These are phyloP conservation scores for Xylaria telfairii DNA, from an alignment of 495 filamentous ascomycete genomes.

Conservation along the genomic window DNA sequence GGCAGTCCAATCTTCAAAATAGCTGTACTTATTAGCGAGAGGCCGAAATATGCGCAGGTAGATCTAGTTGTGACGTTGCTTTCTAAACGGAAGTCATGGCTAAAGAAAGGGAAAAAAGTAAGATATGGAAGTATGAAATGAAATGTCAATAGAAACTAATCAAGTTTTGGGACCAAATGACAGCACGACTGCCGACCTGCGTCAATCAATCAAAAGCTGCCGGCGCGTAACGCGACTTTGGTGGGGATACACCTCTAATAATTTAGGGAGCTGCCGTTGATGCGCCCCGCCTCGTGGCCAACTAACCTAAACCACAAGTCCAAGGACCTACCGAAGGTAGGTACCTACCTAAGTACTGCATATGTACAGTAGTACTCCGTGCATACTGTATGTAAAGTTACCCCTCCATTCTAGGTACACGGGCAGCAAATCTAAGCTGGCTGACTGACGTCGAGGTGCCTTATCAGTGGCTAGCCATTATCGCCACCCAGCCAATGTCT, in stretches of 20 bases:
- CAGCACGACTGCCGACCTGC: neutral
- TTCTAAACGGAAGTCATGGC: neutral
- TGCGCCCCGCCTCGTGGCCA: conserved; percentile 12
- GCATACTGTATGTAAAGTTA: neutral
- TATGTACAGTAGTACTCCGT: too few species aligned
- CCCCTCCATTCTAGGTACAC: conserved; percentile 11
- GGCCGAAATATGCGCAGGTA: neutral
- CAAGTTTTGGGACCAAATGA: neutral
- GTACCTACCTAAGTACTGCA: neutral
- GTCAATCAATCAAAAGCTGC: neutral
- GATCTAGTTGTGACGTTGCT: neutral
- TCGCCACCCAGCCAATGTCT: conserved; percentile 5
- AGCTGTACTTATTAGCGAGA: neutral
- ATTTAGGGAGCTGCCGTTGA: neutral
- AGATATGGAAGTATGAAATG: too few species aligned
- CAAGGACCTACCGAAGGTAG: neutral
- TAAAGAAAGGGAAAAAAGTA: too few species aligned
- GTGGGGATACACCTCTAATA: conserved; percentile 15
- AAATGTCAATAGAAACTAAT: neutral
- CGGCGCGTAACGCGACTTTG: conserved; percentile 24
- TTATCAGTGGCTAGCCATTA: conserved; percentile 2
- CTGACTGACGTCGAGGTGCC: conserved; percentile 2
- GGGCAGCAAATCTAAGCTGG: neutral
- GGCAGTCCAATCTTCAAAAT: neutral
- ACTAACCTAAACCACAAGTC: conserved; percentile 7